Percentiles rank a stretch among this genome's conserved stretches.
These are phyloP conservation scores for Penicillium arizonense DNA, from an alignment of 495 filamentous ascomycete genomes.

Conservation along the genomic window DNA sequence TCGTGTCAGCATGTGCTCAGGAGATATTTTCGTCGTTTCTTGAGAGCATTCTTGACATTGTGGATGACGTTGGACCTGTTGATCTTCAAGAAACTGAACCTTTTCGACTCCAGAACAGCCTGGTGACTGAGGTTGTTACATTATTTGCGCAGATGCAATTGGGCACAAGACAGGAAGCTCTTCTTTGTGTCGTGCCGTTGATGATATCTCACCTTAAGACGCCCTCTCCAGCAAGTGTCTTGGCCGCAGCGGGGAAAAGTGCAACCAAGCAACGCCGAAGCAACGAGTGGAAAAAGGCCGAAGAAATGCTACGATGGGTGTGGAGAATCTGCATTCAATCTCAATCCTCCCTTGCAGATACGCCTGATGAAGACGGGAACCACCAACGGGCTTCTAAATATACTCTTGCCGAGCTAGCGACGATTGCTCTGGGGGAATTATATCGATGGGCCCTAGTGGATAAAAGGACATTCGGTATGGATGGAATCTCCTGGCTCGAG, in stretches of 20 bases:
- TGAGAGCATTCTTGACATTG: not conserved
- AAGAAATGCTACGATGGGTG: conserved; percentile 4
- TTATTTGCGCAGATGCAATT: conserved; percentile 1
- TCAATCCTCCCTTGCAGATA: not conserved
- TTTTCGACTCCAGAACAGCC: not conserved
- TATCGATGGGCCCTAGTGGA: not conserved
- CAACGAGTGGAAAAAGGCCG: conserved; percentile 7
- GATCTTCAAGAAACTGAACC: not conserved
- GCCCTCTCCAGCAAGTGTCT: not conserved
- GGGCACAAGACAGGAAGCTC: conserved; percentile 5
- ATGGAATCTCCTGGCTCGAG: not conserved
- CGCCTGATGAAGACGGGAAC: not conserved
- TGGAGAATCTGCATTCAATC: not conserved
- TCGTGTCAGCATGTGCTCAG: conserved; percentile 6
- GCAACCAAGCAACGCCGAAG: not conserved
- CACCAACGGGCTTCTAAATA: not conserved
- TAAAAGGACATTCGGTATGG: not conserved
- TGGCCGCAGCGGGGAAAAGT: not conserved
- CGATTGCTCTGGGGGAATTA: not conserved
- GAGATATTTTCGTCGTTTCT: conserved; percentile 12
- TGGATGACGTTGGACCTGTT: conserved; percentile 1
- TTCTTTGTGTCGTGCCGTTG: conserved; percentile 1
- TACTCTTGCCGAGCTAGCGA: not conserved
- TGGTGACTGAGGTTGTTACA: not conserved
- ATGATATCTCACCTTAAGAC: not conserved